Evolutionary conservation across 495 filamentous ascomycete species (phyloP).

Genomic region (Penicillium soppii): DNA sequence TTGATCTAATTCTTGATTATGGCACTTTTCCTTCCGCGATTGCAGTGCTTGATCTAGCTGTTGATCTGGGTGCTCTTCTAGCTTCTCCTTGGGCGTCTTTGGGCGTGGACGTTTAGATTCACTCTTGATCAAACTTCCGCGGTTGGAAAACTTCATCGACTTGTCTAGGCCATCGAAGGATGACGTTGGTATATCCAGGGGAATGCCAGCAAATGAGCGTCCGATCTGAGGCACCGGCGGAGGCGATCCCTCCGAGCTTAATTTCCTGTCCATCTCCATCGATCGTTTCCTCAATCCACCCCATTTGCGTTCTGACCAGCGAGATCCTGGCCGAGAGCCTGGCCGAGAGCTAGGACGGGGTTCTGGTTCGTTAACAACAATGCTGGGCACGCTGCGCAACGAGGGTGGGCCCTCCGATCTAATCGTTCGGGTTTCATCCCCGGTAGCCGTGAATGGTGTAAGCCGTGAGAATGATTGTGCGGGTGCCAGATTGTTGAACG

Average conservation of each 20-base stretch:
- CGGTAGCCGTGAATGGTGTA: constrained; percentile 7
- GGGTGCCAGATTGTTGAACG: constrained; percentile 19
- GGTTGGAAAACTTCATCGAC: constrained; percentile 57
- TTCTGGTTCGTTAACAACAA: constrained; percentile 37
- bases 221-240: constrained; percentile 39
- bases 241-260: constrained; percentile 23
- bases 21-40: background rate
- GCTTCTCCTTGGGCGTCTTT: background rate
- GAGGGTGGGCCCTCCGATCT: constrained; percentile 26
- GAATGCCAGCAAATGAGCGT: constrained; percentile 51
- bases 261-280: constrained; percentile 33
- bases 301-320: constrained; percentile 50
- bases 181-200: constrained; percentile 55
- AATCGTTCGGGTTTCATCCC: constrained; percentile 13
- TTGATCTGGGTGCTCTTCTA: constrained; percentile 18
- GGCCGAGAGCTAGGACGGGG: constrained; percentile 38
- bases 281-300: constrained; percentile 38
- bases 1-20: background rate
- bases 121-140: constrained; percentile 46
- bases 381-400: constrained; percentile 43
- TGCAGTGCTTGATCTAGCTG: constrained; percentile 3
- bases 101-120: constrained; percentile 22
- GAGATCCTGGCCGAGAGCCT: constrained; percentile 33
- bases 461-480: constrained; percentile 12
- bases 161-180: constrained; percentile 53